Conservation (phyloP, 176 grass and related monocot species). For the Musa itinerans region DNA sequence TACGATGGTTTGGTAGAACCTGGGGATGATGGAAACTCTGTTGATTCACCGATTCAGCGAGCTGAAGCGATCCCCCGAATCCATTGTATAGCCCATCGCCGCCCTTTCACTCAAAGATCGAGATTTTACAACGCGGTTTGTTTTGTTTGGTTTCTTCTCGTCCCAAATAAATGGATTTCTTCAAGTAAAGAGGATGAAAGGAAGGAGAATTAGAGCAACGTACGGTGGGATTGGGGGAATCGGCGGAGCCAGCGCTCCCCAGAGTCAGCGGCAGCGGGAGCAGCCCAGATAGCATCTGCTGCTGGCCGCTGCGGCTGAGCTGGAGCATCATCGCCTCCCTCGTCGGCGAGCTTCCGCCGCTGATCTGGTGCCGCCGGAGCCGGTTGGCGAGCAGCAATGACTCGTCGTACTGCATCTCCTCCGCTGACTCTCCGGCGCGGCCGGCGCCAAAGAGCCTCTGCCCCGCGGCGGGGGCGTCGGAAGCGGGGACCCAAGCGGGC, state of each 20-base stretch:
- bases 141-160: background rate
- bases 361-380: conserved; percentile 76
- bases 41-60: conserved; percentile 12
- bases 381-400: conserved; percentile 45
- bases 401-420: conserved; percentile 37
- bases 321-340: conserved; percentile 62
- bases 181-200: background rate
- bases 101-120: conserved; percentile 26
- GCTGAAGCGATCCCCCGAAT: conserved; percentile 45
- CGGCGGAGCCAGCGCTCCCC: conserved; percentile 34
- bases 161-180: background rate
- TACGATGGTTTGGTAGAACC: conserved; percentile 22
- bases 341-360: conserved; percentile 29
- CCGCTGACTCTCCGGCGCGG: background rate
- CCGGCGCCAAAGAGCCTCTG: background rate
- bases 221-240: conserved; percentile 47
- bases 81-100: conserved; percentile 33
- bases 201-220: conserved; percentile 6
- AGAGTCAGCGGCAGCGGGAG: conserved; percentile 4
- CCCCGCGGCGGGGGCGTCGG: conserved; percentile 13
- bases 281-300: conserved; percentile 30
- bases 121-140: background rate
- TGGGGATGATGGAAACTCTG: conserved; percentile 58
- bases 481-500: conserved; percentile 46
- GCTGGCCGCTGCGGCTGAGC: conserved; percentile 34